These are phyloP conservation scores for Eragrostis curvula DNA, from an alignment of 176 grass and related monocot species.

Conservation along the genomic window DNA sequence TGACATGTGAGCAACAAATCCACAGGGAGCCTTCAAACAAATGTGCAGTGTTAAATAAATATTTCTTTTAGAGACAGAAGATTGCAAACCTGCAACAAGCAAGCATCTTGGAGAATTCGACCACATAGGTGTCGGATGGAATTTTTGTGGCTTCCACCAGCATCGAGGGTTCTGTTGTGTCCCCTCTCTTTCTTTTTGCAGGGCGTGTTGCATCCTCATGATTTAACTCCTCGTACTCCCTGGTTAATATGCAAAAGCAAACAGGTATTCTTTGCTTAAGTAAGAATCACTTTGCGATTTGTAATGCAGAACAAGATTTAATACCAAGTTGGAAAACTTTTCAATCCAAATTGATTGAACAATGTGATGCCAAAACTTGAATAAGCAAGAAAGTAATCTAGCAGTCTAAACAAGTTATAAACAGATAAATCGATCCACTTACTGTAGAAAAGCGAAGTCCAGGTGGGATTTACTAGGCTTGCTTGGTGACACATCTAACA, in stretches of 20 bases:
- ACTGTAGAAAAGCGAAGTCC: no score
- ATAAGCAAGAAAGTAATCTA: no score
- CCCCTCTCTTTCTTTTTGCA: background rate
- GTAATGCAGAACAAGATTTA: background rate
- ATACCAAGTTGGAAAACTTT: no score
- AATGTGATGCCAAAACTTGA: no score
- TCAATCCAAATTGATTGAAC: no score
- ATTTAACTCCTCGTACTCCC: background rate
- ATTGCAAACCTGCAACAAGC: conserved; percentile 7
- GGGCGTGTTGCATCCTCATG: background rate
- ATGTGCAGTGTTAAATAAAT: background rate
- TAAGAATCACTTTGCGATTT: background rate
- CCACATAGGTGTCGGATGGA: background rate
- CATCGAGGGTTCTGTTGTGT: background rate
- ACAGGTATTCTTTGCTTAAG: no score
- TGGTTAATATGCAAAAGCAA: background rate
- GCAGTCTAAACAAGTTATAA: no score
- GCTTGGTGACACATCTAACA: no score
- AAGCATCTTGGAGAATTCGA: conserved; percentile 3
- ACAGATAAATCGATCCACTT: no score
- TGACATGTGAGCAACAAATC: no score
- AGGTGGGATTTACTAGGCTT: no score
- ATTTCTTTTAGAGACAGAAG: background rate
- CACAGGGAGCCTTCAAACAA: background rate
- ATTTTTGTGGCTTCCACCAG: no score